Evolutionary conservation across 176 grass and related monocot species (phyloP).

Genomic region (Zea mays): Zm-B73-REFERENCE-NAM-5.0 NC_050102.1:8358001-8358500

Average conservation of each 20-base stretch:
- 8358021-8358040: slow-evolving; percentile 7
- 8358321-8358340: slow-evolving; percentile 58
- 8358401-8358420: background rate
- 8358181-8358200: background rate
- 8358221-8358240: slow-evolving; percentile 27
- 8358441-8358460: slow-evolving; percentile 3
- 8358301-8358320: slow-evolving; percentile 62
- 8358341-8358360: slow-evolving; percentile 66
- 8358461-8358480: slow-evolving; percentile 1
- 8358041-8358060: background rate
- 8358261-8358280: slow-evolving; percentile 65
- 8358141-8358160: background rate
- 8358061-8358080: background rate
- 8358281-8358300: slow-evolving; percentile 84
- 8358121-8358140: slow-evolving; percentile 2
- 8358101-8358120: background rate
- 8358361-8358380: slow-evolving; percentile 81
- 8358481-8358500: slow-evolving; percentile 19
- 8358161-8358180: background rate
- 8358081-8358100: background rate
- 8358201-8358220: slow-evolving; percentile 8
- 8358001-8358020: background rate
- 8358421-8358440: slow-evolving; percentile 20
- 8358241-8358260: background rate
- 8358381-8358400: background rate